These are phyloP conservation scores for Eucalyptus curtisii DNA, from an alignment of 345 rosid genomes.

Conservation along the genomic window DNA sequence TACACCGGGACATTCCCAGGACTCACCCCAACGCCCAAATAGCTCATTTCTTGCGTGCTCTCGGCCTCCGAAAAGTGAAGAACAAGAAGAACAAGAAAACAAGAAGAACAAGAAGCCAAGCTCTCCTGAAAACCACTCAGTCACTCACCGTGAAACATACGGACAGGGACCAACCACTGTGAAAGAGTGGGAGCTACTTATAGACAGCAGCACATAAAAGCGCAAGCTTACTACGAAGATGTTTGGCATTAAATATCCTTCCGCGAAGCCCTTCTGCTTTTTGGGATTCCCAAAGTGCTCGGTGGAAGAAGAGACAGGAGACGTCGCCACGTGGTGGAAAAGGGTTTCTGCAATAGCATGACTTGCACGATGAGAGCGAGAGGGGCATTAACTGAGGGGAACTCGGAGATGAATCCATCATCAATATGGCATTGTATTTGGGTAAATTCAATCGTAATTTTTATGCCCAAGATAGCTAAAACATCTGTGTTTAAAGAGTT, in stretches of 20 bases:
- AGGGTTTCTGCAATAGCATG: not conserved
- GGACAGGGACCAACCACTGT: not conserved
- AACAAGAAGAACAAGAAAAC: not conserved
- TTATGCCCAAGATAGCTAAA: not conserved
- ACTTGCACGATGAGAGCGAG: not conserved
- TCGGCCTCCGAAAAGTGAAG: not conserved
- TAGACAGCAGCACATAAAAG: not conserved
- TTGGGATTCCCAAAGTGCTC: not conserved
- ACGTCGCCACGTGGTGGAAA: not conserved
- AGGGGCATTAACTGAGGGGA: not conserved
- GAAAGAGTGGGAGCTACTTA: not conserved
- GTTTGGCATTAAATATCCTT: not conserved
- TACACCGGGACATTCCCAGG: conserved; percentile 50
- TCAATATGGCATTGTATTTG: not conserved
- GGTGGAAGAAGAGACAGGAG: not conserved
- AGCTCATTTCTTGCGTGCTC: conserved; percentile 18
- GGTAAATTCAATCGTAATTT: not conserved
- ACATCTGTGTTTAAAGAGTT: not conserved
- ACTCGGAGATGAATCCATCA: not conserved
- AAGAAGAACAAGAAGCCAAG: not conserved
- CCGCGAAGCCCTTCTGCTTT: not conserved
- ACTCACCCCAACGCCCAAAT: conserved; percentile 52
- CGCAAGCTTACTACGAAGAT: not conserved
- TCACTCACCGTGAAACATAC: not conserved
- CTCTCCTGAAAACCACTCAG: not conserved